Base-by-base conservation (phyloP, 2,329 filamentous ascomycete species). In the Leptographium galeiforme region DNA sequence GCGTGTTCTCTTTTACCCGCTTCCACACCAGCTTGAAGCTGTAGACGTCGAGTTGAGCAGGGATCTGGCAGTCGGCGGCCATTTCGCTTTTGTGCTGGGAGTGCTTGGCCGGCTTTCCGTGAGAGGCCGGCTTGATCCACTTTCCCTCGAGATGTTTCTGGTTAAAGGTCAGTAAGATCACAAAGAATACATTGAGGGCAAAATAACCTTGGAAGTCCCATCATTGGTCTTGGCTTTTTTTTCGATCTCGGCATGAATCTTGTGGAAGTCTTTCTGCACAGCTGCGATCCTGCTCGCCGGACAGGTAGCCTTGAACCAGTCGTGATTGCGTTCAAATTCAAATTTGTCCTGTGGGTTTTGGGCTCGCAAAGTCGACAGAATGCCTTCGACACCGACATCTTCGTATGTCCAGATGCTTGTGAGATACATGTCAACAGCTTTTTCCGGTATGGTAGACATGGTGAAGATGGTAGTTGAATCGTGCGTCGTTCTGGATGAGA, bases 401-500 rank as follows among this genome's bases (percentile, higher is more conserved):
- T 54, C 58, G 55, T 61, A 66, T 2, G 53, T 39, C 63, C 64
- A 66, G 38, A 65, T 45, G 33, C 58, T 61, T 8, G 57, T 32
- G 11, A 65, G 40, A 47, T 62, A 63, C 49, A 65, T 60, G 51
- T 64, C 61, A 19, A 51, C 49, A 4, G 30, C 18, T 13, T 36
- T 36, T 8, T 36, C 34, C 34, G 34, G 8, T 13, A 6, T 4
- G 19, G 36, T 32, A 2, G 54, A 53, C 55, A 57, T 56, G 43
- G 18, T 55, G 32, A 13, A 16, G 14, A 34, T 38, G n/a, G 16
- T 7, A n/a, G n/a, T 12, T 19, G 16, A 43, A 25, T 16, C 2
- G 30, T 25, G 8, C 16, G 33, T 11, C 14, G 18, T 32, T 4
- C 8, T n/a, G 33, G 14, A 19, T 36, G 12, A 25, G 25, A 25